Evolutionary conservation across 192 early-diverging fungal genomes (phyloP), one percentile per base, ranked within the genome.

Genomic region (Coemansia sp.): DNA sequence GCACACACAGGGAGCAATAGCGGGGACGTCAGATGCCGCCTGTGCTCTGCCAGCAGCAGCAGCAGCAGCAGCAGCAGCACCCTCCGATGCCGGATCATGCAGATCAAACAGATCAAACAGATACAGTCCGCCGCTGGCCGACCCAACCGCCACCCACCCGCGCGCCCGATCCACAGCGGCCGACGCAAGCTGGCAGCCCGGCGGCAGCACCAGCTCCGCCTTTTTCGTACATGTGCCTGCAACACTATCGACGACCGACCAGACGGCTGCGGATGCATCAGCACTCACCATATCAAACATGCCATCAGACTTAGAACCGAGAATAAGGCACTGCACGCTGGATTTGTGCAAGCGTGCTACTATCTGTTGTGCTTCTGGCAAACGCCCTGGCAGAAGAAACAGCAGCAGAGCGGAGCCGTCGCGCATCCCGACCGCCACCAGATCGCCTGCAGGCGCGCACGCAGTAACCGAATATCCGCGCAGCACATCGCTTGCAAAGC

Each of bases 401-500:
- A 67, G 5, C 23, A 75, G 24, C 33, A 66, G 23, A 5, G 72
- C 75, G 1, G 60, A 57, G n/a, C 80, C 80, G n/a, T 83, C 58
- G 52, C 71, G 72, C 59, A 71, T 58, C 1, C 80, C 80, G 4
- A 76, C 38, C 2, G 72, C 71, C 6, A 56, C 60, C 48, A 73
- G 39, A 2, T 49, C 49, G 21, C 74, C 80, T 9, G 20, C 21
- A 9, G 34, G 18, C 6, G 66, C 35, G 24, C 60, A 24, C 0
- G 68, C 48, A 0, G 60, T 55, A 69, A 77, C 59, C 11, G 72
- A 63, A 51, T 77, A 83, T 10, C 75, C 66, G 4, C 20, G 20
- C 11, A 76, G 53, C n/a, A 33, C 62, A 8, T 34, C 56, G 33
- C 68, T 62, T 5, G 43, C 36, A 18, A 43, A 14, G 6, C 34